Evolutionary conservation across 352 stramenopile species (phyloP).

Genomic region (Globisporangium apiculatum): DNA sequence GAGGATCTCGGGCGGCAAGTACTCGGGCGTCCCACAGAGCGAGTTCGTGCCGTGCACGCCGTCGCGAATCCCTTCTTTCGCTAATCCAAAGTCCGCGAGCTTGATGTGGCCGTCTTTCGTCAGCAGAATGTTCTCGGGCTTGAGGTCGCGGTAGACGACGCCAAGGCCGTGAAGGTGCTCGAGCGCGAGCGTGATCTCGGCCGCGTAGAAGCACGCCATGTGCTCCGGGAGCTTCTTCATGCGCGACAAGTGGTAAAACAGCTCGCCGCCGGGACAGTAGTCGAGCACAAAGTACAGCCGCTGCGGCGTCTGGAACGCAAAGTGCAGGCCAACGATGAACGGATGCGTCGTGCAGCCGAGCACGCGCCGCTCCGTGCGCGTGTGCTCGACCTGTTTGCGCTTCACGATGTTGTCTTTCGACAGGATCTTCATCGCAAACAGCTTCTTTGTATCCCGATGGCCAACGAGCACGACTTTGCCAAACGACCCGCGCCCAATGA

Average conservation of each 20-base stretch:
- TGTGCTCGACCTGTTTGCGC: conserved; percentile 86
- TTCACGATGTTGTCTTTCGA: conserved; percentile 89
- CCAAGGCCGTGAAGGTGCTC: conserved; percentile 81
- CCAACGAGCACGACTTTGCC: conserved; percentile 87
- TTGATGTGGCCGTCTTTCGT: conserved; percentile 84
- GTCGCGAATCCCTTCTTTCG: conserved; percentile 73
- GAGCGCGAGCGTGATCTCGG: conserved; percentile 80
- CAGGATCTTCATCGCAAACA: conserved; percentile 92
- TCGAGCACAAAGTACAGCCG: conserved; percentile 96
- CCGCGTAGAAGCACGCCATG: conserved; percentile 87
- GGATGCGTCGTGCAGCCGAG: conserved; percentile 81
- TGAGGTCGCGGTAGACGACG: conserved; percentile 96
- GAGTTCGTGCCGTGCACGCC: conserved; percentile 67
- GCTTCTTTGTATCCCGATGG: conserved; percentile 79
- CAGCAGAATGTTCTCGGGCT: conserved; percentile 94
- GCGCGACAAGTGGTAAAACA: conserved; percentile 84
- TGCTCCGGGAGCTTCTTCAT: conserved; percentile 86
- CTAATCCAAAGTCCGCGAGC: conserved; percentile 83
- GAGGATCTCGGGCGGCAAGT: conserved; percentile 83
- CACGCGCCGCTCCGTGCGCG: conserved; percentile 75
- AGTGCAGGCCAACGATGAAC: conserved; percentile 87
- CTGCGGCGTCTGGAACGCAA: conserved; percentile 85
- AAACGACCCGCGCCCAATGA: conserved; percentile 89
- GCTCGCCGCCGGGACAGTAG: conserved; percentile 82
- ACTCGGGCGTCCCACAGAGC: conserved; percentile 83